A percentile compares a stretch with the other conserved stretches of the same genome.
Evolutionary conservation across 306 rosid species (phyloP).

Genomic region (Acmispon strigosus): DNA sequence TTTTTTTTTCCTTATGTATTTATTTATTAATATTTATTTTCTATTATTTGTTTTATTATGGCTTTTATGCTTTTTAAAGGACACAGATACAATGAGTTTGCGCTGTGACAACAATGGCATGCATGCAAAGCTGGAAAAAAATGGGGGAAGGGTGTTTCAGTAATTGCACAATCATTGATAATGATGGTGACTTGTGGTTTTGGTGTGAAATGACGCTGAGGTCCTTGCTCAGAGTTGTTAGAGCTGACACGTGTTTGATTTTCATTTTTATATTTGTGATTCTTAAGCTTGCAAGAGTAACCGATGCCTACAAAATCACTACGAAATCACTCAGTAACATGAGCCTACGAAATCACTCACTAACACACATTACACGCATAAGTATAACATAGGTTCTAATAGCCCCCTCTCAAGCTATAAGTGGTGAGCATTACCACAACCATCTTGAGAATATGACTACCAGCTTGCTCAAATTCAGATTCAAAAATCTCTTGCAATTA

Average conservation of each 20-base stretch:
- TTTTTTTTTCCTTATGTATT: not conserved
- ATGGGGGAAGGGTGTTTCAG: slow-evolving; percentile 16
- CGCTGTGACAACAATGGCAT: slow-evolving; percentile 26
- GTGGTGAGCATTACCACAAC: no score
- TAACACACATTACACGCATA: no score
- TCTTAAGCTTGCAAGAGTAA: no score
- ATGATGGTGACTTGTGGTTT: not conserved
- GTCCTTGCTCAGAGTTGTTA: not conserved
- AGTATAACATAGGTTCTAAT: no score
- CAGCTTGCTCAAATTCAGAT: no score
- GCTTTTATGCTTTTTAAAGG: slow-evolving; percentile 13
- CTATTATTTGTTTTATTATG: not conserved
- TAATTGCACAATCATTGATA: not conserved
- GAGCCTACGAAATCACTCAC: no score
- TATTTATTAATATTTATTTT: not conserved
- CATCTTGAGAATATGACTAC: no score
- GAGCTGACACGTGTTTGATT: not conserved
- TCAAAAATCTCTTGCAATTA: no score
- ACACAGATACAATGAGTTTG: slow-evolving; percentile 16
- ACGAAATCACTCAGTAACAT: no score
- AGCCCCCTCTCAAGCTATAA: no score
- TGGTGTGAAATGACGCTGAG: not conserved
- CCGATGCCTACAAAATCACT: no score
- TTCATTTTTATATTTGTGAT: no score
- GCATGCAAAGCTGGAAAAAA: slow-evolving; percentile 24